Percentiles rank a stretch among this genome's conserved stretches.
Conservation (phyloP, 768 basidiomycete genomes). For the Punctularia strigosozonata region DNA sequence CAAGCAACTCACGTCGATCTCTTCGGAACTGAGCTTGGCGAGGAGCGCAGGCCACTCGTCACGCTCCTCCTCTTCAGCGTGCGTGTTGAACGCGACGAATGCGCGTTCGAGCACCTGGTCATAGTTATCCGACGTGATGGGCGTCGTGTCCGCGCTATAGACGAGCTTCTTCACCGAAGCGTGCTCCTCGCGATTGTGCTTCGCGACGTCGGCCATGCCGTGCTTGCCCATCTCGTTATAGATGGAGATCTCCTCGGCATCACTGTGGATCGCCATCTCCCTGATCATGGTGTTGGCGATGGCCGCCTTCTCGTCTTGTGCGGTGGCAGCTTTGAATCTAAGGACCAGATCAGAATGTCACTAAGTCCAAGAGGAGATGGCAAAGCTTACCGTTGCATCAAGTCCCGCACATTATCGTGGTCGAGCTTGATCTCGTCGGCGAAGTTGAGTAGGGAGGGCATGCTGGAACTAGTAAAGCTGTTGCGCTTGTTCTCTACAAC, state of each 20-base stretch:
- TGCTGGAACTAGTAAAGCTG: too few species aligned
- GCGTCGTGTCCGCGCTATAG: constrained; percentile 8
- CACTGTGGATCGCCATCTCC: constrained; percentile 9
- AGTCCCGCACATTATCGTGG: constrained; percentile 15
- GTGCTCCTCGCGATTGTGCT: constrained; percentile 14
- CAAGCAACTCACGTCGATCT: constrained; percentile 13
- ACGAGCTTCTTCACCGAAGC: constrained; percentile 10
- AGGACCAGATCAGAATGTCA: not conserved
- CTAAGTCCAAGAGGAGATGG: not conserved
- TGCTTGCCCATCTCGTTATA: constrained; percentile 9
- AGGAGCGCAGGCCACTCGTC: constrained; percentile 10
- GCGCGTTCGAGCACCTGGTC: constrained; percentile 9
- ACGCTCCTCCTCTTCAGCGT: constrained; percentile 13
- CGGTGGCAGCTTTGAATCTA: constrained; percentile 1
- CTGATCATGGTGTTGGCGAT: constrained; percentile 9
- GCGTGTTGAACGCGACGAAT: constrained; percentile 10
- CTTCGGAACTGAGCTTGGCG: constrained; percentile 7
- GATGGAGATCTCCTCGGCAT: constrained; percentile 9
- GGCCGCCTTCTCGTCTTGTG: constrained; percentile 2
- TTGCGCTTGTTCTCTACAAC: too few species aligned
- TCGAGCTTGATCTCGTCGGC: constrained; percentile 12
- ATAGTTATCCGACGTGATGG: constrained; percentile 6
- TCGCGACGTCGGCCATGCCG: constrained; percentile 9
- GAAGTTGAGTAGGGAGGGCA: too few species aligned
- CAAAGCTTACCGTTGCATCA: not conserved